Base-by-base conservation (phyloP, 2,329 filamentous ascomycete genomes). In the Xylaria sp. region DNA sequence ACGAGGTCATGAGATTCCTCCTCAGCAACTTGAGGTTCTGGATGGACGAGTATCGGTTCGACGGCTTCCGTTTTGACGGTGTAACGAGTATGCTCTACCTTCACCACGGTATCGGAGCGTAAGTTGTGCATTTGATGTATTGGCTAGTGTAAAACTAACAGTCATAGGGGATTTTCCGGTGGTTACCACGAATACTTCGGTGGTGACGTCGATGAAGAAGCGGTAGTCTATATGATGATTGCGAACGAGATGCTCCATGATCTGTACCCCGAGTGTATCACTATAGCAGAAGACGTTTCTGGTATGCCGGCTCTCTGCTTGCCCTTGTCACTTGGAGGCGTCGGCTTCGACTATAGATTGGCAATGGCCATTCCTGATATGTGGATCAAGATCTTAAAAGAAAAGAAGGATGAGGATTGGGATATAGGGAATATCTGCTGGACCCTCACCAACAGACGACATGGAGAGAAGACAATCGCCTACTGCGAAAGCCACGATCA, bases 111-210 rank as follows among this genome's bases (percentile, higher is more conserved):
- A 97, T 99, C 81, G 96, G 96, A 85, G 97, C 94, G 90, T 96
- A 84, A 86, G 93, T 82, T 51, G 21, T 24, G 5, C 24, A 47
- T n/a, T 45, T 3, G 19, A 12, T 24, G 9, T 27, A 27, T 11
- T 48, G 4, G 0, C 27, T 39, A 42, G 4, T 30, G 61, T n/a
- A 17, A 32, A 14, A 58, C 77, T 82, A 60, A 81, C 69, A 27
- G 24, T n/a, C 19, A 34, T 57, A 96, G 93, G 64, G 96, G 96
- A 19, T 99, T 99, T 80, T 98, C 94, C 19, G 96, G 96, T 65
- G 95, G 95, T 17, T 99, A 99, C 78, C 96, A 99, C 77, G 96
- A 99, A 81, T 99, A 99, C 80, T 99, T 98, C 78, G 96, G 96
- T 6, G 83, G 90, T 4, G 87, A 87, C 27, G 95, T 98, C 32